phyloP scores from a whole-genome alignment of 805 yeast genomes.

The Teunomyces kruisii region DNA sequence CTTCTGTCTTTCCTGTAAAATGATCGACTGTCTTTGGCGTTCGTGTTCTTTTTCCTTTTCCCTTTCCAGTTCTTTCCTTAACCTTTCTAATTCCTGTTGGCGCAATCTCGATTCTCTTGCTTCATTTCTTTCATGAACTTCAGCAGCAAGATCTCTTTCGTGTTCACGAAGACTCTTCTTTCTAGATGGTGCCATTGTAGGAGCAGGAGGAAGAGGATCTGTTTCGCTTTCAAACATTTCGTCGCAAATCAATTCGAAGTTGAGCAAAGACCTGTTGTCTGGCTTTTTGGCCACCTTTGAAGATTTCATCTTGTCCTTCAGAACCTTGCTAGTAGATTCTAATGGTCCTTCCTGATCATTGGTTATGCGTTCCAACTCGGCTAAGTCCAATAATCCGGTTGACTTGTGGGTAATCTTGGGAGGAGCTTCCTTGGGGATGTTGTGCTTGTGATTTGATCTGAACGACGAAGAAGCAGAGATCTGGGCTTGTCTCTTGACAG shows the following conservation, averaged over 20 bases:
- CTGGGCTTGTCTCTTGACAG: background rate
- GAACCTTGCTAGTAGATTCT: too few relatives aligned
- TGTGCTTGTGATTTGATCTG: conserved; percentile 12
- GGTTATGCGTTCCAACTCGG: conserved; percentile 15
- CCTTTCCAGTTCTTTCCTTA: conserved; percentile 8
- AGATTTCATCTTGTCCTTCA: background rate
- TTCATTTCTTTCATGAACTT: conserved; percentile 12
- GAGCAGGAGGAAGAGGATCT: background rate
- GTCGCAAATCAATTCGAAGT: conserved; percentile 32
- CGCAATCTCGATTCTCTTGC: conserved; percentile 10
- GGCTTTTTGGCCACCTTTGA: background rate
- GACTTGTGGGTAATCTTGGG: conserved; percentile 16
- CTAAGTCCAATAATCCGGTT: conserved; percentile 16
- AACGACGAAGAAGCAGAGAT: conserved; percentile 10
- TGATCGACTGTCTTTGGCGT: conserved; percentile 18
- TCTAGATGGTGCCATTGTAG: conserved; percentile 9
- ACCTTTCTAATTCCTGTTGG: conserved; percentile 6
- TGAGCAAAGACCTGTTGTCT: conserved; percentile 23
- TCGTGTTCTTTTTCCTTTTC: conserved; percentile 16
- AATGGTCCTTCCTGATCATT: background rate
- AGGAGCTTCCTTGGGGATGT: conserved; percentile 14
- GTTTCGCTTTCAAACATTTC: conserved; percentile 20
- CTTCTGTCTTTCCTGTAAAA: conserved; percentile 27
- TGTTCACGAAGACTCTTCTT: conserved; percentile 1
- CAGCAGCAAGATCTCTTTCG: conserved; percentile 14